Base-by-base conservation (phyloP, 768 basidiomycete genomes). In the Psilocybe sp. region DNA sequence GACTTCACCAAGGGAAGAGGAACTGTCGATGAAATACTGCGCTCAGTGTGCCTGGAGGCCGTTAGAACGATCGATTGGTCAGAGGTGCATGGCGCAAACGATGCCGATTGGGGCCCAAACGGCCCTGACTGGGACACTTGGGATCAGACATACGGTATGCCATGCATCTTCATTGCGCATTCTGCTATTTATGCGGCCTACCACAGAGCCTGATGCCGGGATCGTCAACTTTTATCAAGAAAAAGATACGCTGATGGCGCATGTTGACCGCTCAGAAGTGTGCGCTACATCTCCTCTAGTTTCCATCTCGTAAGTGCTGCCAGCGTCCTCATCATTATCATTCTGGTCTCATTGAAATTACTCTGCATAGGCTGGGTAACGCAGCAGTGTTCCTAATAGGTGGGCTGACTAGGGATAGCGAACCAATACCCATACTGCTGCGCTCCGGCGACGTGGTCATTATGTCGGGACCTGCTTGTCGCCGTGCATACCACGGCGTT, bases 251-350 rank as follows among this genome's bases (percentile, higher is more conserved):
- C 80, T 99, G 15, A 98, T 98, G 88, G 96, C 82, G 0, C 96
- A 99, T 65, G 92, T 97, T n/a, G 96, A 99, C 66, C 88, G 91
- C 15, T 93, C 95, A 16, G 96, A 99, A 69, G 78, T 96, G 8
- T 96, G 94, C 58, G 84, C 92, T 2, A 91, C 91, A 4, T 86
- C 92, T 0, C 96, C 96, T 0, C 78, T 99, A 0, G 91, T 98
- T 5, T 97, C 93, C 0, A 84, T 99, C 44, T 97, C 94, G 94
- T 95, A 56, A 59, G 88, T 66, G 7, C 14, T 16, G 2, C 32
- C 45, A 20, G 45, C 49, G 4, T 19, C 7, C 14, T 8, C 13
- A n/a, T 7, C 15, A 41, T 33, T 33, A 34, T 4, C 46, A 36
- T n/a, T 15, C 6, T 20, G 33, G 19, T 33, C 42, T 42, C 38